phyloP scores from a whole-genome alignment of 2,329 filamentous ascomycete species.

The Pseudocercospora vitis region DNA sequence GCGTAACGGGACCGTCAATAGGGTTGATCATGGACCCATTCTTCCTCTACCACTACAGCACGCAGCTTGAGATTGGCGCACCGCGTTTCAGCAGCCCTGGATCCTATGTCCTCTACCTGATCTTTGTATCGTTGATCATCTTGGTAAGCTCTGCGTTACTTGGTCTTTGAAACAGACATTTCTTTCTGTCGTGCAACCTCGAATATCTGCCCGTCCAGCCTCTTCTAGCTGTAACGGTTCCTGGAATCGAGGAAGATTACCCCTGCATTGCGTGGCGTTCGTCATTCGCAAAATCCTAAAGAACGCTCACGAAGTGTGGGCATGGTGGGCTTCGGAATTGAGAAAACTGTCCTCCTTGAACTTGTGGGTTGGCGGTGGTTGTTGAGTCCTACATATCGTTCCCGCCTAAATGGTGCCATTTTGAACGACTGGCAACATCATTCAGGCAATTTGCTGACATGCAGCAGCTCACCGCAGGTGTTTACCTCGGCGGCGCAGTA shows the following conservation, averaged over 20 bases:
- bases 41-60: slow-evolving; percentile 76
- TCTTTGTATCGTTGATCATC: slow-evolving; percentile 70
- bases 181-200: slow-evolving; percentile 51
- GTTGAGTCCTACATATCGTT: slow-evolving; percentile 63
- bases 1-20: slow-evolving; percentile 57
- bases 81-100: slow-evolving; percentile 72
- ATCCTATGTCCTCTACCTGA: slow-evolving; percentile 76
- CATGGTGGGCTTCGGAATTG: slow-evolving; percentile 55
- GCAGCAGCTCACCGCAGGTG: slow-evolving; percentile 39
- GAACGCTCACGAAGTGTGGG: slow-evolving; percentile 50
- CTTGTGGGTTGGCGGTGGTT: slow-evolving; percentile 55
- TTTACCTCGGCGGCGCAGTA: slow-evolving; percentile 52
- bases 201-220: slow-evolving; percentile 58
- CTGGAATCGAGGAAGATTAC: slow-evolving; percentile 56
- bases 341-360: slow-evolving; percentile 57
- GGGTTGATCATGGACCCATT: slow-evolving; percentile 71
- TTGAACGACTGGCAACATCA: slow-evolving; percentile 3
- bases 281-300: slow-evolving; percentile 53
- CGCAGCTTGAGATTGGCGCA: slow-evolving; percentile 69
- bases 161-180: slow-evolving; percentile 24
- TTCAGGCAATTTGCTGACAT: slow-evolving; percentile 27
- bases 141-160: slow-evolving; percentile 62
- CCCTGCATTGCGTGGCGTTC: slow-evolving; percentile 50
- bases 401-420: background rate
- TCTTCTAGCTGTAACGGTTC: slow-evolving; percentile 55